A percentile compares a stretch with the other conserved stretches of the same genome.
Evolutionary conservation across 1,284 basidiomycete genomes (phyloP).

Genomic region (Cryptococcus sp.): DNA sequence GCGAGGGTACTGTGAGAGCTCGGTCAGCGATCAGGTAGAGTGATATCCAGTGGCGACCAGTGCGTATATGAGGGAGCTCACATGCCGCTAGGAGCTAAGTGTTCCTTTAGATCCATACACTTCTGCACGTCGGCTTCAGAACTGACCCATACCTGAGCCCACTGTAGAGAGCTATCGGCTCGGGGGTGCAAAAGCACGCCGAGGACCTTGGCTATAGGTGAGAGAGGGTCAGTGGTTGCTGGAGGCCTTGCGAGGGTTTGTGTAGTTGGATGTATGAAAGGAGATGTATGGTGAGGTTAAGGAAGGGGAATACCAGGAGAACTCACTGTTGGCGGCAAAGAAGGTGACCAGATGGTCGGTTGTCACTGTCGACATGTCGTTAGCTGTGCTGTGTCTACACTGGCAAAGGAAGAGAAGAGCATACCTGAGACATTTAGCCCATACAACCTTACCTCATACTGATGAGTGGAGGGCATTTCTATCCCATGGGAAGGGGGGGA

Average conservation of each 20-base stretch:
- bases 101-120: constrained; percentile 30
- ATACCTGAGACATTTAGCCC: constrained; percentile 23
- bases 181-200: constrained; percentile 31
- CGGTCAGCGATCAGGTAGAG: neutral
- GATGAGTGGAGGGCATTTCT: constrained; percentile 1
- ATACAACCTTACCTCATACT: constrained; percentile 25
- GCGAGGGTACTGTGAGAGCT: constrained; percentile 15
- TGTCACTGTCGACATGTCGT: constrained; percentile 24
- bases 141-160: constrained; percentile 39
- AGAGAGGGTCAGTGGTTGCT: neutral
- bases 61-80: constrained; percentile 14
- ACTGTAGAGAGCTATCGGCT: constrained; percentile 16
- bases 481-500: neutral
- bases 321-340: constrained; percentile 33
- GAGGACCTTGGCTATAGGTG: constrained; percentile 21
- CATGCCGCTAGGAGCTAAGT: constrained; percentile 34
- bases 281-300: neutral
- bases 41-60: neutral
- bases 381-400: neutral
- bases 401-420: neutral
- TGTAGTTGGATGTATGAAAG: neutral
- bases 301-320: neutral
- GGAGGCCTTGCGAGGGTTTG: neutral
- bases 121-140: constrained; percentile 29
- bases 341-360: constrained; percentile 31